Percentiles rank a stretch among this genome's conserved stretches.
phyloP scores from a whole-genome alignment of 345 rosid genomes.

The Aegle marmelos region DNA sequence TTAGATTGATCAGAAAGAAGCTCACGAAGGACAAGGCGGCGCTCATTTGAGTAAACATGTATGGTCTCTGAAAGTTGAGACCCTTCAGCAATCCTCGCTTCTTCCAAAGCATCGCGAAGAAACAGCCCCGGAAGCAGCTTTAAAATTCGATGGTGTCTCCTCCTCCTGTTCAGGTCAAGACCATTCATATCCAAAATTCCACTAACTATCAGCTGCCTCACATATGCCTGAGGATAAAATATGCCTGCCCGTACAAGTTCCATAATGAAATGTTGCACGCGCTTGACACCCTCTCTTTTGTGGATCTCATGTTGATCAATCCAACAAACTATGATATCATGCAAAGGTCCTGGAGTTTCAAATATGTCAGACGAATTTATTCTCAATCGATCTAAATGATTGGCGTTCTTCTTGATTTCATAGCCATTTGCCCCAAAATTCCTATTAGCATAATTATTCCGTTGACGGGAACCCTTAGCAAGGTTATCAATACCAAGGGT shows the following conservation, averaged over 20 bases:
- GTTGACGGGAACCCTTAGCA: slow-evolving; percentile 24
- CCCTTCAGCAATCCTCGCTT: slow-evolving; percentile 60
- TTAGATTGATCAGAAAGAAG: slow-evolving; percentile 34
- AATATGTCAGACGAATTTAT: slow-evolving; percentile 44
- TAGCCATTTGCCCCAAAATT: slow-evolving; percentile 26
- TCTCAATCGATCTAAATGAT: slow-evolving; percentile 19
- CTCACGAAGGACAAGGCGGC: slow-evolving; percentile 71
- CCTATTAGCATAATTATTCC: slow-evolving; percentile 29
- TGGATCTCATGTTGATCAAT: slow-evolving; percentile 92
- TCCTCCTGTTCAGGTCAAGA: slow-evolving; percentile 53
- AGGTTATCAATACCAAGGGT: slow-evolving; percentile 34
- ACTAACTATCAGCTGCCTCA: slow-evolving; percentile 84
- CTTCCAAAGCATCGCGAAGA: slow-evolving; percentile 59
- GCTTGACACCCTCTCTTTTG: slow-evolving; percentile 70
- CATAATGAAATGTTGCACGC: slow-evolving; percentile 64
- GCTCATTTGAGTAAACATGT: slow-evolving; percentile 72
- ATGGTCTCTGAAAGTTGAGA: slow-evolving; percentile 60
- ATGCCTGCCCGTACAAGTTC: slow-evolving; percentile 85
- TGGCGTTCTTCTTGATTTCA: slow-evolving; percentile 29
- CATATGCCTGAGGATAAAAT: slow-evolving; percentile 88
- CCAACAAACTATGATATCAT: slow-evolving; percentile 95
- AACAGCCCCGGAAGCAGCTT: slow-evolving; percentile 79
- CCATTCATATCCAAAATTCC: slow-evolving; percentile 68
- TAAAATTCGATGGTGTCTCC: slow-evolving; percentile 73
- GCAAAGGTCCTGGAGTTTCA: slow-evolving; percentile 91